Conservation (phyloP, 176 grass and related monocot species). For the Aegilops speltoides region DNA sequence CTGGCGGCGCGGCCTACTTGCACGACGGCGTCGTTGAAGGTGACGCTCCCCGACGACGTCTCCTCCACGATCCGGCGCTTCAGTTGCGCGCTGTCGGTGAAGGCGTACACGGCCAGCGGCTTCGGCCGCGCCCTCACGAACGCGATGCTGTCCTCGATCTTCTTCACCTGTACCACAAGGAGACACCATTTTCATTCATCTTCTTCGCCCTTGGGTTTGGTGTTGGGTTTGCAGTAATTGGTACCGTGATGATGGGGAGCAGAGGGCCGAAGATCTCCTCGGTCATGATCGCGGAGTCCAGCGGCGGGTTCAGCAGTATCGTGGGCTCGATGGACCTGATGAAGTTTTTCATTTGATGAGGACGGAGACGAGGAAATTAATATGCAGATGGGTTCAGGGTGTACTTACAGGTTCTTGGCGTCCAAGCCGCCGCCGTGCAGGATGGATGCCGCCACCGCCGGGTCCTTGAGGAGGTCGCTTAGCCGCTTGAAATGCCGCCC, state of each 20-base stretch:
- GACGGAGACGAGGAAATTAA: neutral
- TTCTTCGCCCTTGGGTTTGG: neutral
- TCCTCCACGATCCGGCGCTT: constrained; percentile 56
- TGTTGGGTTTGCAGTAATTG: neutral
- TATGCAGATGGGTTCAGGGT: neutral
- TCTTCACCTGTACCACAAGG: constrained; percentile 49
- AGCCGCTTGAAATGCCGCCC: constrained; percentile 70
- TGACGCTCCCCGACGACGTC: constrained; percentile 78
- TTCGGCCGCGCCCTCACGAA: constrained; percentile 71
- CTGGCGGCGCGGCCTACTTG: constrained; percentile 37
- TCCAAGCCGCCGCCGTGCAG: constrained; percentile 69
- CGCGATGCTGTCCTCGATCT: constrained; percentile 80
- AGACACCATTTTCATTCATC: neutral
- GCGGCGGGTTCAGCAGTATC: constrained; percentile 80
- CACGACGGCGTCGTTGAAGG: constrained; percentile 77
- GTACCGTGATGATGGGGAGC: constrained; percentile 91
- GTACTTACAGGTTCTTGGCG: constrained; percentile 53
- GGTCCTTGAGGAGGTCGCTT: constrained; percentile 47
- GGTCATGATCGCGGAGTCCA: constrained; percentile 86
- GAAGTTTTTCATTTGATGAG: too few species aligned
- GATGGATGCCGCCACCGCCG: constrained; percentile 49
- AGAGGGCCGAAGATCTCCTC: constrained; percentile 96
- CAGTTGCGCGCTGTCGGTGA: constrained; percentile 55
- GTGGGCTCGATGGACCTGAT: constrained; percentile 86
- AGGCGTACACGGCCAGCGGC: constrained; percentile 80